Evolutionary conservation across 768 basidiomycete genomes (phyloP), one percentile per base, ranked within the genome.

Genomic region (Paxillus involutus): DNA sequence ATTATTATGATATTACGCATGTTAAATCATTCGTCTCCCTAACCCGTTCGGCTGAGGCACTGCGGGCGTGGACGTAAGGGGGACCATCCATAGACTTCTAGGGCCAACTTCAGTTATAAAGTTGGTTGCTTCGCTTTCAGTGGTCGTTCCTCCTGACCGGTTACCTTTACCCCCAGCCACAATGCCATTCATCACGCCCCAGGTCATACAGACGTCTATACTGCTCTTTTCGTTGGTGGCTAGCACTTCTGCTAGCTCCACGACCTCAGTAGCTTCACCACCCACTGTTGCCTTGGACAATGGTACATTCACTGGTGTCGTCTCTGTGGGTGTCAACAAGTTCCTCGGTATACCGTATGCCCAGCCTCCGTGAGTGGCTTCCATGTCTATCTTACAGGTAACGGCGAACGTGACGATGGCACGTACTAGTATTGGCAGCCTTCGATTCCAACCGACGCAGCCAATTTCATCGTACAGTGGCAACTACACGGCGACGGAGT

Each of bases 321-420:
- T 63, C 9, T 65, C 63, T 33, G 72, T 73, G 3, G 53, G 53
- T 3, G 60, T 70, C 11, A 63, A 74, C 10, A 71, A 73, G 52
- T 84, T 79, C 59, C 64, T 80, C 3, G 81, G 82, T 3, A 80
- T 84, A 37, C 82, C 82, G 1, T 84, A 79, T 51, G 82, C 80
- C 13, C 56, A 76, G 61, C 77, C 83, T 21, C 80, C 81, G 83
- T 84, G 55, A 57, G 77, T 53, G n/a, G 30, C 29, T 44, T 32
- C 19, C 19, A 24, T 3, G 4, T 26, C 26, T 26, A 26, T 26
- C 4, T 26, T 26, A 26, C 44, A 8, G 12, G n/a, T 35, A n/a
- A 24, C 10, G 9, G 7, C 3, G 12, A 11, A n/a, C 16, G 5
- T 41, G 21, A 44, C 39, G 1, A 32, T n/a, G 30, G 8, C 16